Conservation (phyloP, 805 yeast genomes). For the Saitoella complicata region DNA sequence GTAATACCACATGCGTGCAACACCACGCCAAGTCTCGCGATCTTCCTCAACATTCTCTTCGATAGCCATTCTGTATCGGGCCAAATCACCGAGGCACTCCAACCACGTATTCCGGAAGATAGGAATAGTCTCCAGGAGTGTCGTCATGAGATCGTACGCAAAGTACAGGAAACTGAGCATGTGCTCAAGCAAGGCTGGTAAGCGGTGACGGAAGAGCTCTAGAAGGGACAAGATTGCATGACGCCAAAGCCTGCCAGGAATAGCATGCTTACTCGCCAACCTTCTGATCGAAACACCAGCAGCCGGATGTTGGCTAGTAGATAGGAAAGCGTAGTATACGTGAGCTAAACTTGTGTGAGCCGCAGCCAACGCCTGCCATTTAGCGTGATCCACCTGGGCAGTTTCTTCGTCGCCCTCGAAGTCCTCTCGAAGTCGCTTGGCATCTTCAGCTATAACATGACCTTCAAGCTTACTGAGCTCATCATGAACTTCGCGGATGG, state of each 20-base stretch:
- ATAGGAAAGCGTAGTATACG: too few relatives aligned
- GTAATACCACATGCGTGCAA: constrained; percentile 9
- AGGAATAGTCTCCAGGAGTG: constrained; percentile 7
- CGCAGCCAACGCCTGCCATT: too few relatives aligned
- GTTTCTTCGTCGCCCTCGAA: too few relatives aligned
- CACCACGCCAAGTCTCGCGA: constrained; percentile 4
- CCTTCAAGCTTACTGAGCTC: too few relatives aligned
- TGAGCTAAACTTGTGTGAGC: too few relatives aligned
- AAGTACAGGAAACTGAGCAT: constrained; percentile 3
- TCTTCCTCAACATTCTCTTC: constrained; percentile 1
- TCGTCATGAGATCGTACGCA: constrained; percentile 5
- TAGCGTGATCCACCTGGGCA: too few relatives aligned
- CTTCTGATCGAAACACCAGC: constrained; percentile 4
- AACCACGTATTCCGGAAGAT: constrained; percentile 5
- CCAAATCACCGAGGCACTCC: constrained; percentile 10
- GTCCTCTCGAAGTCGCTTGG: too few relatives aligned
- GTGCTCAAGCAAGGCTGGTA: constrained; percentile 5
- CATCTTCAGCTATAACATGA: too few relatives aligned
- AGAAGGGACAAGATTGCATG: constrained; percentile 4
- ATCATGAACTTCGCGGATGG: too few relatives aligned
- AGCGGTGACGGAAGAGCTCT: constrained; percentile 4
- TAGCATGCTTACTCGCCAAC: constrained; percentile 8
- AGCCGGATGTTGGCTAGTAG: too few relatives aligned
- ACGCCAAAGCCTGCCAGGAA: constrained; percentile 10
- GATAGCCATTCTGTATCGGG: constrained; percentile 6